A percentile compares a stretch with the other conserved stretches of the same genome.
phyloP scores from a whole-genome alignment of 306 rosid species.

The Malus orientalis region DNA sequence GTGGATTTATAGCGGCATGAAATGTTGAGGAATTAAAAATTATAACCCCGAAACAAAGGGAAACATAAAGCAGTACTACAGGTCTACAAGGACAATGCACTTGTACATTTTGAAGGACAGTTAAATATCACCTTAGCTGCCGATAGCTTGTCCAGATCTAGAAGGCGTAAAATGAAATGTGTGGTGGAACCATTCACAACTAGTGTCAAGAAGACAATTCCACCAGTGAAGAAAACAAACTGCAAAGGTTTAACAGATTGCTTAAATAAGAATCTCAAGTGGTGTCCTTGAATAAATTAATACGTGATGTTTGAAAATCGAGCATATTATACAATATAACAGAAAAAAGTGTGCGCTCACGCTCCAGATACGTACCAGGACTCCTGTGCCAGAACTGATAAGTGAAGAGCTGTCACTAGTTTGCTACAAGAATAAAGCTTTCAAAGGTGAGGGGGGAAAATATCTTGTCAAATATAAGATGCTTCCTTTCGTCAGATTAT shows the following conservation, averaged over 20 bases:
- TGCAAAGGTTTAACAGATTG: conserved; percentile 25
- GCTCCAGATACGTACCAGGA: conserved; percentile 44
- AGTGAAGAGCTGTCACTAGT: conserved; percentile 54
- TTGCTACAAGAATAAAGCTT: conserved; percentile 41
- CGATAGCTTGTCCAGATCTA: conserved; percentile 61
- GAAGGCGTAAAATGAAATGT: conserved; percentile 63
- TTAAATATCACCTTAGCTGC: conserved; percentile 63
- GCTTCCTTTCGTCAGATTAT: neutral
- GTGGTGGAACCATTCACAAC: conserved; percentile 89
- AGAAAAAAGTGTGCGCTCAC: neutral
- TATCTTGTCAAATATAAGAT: neutral
- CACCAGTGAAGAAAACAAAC: conserved; percentile 97
- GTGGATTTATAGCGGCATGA: neutral
- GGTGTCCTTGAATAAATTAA: conserved; percentile 1
- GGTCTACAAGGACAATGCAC: neutral
- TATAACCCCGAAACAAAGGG: neutral
- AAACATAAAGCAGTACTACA: neutral
- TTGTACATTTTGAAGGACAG: neutral
- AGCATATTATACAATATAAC: neutral
- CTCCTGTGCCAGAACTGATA: conserved; percentile 64
- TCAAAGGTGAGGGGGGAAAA: neutral
- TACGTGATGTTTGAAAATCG: neutral
- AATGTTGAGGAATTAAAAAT: neutral
- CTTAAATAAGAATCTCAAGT: neutral
- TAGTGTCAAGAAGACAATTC: conserved; percentile 89